Percentiles rank a stretch among this genome's conserved stretches.
These are phyloP conservation scores for Candida tunisiensis DNA, from an alignment of 1,139 yeast species.

Conservation along the genomic window DNA sequence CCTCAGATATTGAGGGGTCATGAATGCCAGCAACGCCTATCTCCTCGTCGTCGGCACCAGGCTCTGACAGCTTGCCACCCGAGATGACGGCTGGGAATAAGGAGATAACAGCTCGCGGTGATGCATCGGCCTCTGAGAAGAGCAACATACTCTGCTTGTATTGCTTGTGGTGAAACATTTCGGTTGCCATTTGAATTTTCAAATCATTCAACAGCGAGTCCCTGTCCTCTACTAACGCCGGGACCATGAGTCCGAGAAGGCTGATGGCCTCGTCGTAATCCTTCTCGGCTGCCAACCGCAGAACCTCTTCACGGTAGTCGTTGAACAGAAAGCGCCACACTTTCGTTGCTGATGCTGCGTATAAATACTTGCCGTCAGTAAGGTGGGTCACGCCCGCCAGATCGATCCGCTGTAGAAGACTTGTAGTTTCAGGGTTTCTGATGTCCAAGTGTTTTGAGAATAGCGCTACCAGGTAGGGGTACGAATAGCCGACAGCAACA, in stretches of 20 bases:
- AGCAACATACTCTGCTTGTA: no score
- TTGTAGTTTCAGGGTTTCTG: constrained; percentile 16
- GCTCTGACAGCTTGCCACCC: no score
- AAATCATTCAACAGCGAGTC: constrained; percentile 1
- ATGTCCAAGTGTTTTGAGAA: constrained; percentile 11
- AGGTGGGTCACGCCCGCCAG: constrained; percentile 8
- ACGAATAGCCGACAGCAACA: constrained; percentile 10
- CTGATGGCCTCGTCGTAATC: neutral
- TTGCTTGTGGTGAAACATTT: no score
- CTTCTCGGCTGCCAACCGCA: constrained; percentile 9
- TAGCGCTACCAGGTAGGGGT: constrained; percentile 17
- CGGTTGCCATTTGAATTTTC: no score
- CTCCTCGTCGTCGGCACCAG: no score
- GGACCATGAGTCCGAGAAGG: constrained; percentile 1
- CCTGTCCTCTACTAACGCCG: neutral
- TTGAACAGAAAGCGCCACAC: constrained; percentile 12
- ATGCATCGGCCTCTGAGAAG: no score
- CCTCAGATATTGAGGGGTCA: no score
- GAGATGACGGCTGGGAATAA: no score
- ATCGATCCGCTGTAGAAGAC: constrained; percentile 10
- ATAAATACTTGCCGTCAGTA: constrained; percentile 8
- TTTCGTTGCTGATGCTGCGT: constrained; percentile 11
- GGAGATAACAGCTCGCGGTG: no score
- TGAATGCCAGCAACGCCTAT: no score
- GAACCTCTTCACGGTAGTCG: constrained; percentile 17